phyloP scores from a whole-genome alignment of 1,284 basidiomycete species.

The Cutaneotrichosporon sp. region DNA sequence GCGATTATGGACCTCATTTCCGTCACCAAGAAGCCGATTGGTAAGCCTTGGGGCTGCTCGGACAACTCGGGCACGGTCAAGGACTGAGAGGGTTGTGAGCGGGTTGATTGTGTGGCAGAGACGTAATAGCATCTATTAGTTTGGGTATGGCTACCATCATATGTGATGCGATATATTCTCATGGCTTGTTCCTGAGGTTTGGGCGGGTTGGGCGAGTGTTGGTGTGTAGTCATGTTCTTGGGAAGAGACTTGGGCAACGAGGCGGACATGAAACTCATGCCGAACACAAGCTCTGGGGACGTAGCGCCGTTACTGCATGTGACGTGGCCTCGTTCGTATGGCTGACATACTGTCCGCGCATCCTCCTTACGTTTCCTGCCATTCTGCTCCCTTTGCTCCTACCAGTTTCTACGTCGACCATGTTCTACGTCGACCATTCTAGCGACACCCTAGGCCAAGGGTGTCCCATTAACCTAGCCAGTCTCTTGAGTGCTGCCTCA shows the following conservation, averaged over 20 bases:
- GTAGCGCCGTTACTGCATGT: no score
- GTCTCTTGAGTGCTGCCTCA: no score
- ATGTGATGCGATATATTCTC: not conserved
- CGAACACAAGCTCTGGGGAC: no score
- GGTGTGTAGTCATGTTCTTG: not conserved
- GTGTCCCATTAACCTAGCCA: no score
- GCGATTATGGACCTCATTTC: constrained; percentile 31
- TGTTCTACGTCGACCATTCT: no score
- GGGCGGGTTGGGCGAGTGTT: not conserved
- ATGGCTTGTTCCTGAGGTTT: not conserved
- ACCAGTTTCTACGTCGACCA: no score
- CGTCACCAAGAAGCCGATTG: constrained; percentile 16
- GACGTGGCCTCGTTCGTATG: no score
- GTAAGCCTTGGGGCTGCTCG: constrained; percentile 29
- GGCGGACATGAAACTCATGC: no score
- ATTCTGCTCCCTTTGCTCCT: no score
- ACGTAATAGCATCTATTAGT: not conserved
- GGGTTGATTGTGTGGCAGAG: not conserved
- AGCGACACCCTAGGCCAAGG: no score
- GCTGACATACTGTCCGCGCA: no score
- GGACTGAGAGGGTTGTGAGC: not conserved
- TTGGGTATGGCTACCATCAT: not conserved
- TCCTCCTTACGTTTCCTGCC: no score
- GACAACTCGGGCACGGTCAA: constrained; percentile 28
- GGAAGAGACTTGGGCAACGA: not conserved